Conservation (phyloP, 768 basidiomycete species). For the Naematelia aurantialba region DNA sequence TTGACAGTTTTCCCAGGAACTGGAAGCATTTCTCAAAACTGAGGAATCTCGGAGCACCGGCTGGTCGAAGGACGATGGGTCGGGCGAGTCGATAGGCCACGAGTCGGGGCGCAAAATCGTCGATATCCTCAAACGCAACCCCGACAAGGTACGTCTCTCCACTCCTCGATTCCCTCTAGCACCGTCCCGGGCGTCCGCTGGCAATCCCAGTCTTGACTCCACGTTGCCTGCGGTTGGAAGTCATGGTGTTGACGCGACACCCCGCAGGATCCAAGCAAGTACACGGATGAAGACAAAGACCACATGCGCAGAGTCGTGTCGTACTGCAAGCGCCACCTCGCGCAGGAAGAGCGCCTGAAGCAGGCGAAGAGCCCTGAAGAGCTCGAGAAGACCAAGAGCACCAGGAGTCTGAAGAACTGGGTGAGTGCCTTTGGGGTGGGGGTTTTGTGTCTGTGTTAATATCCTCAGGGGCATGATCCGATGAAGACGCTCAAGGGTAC, state of each 20-base stretch:
- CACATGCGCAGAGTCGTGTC: constrained; percentile 51
- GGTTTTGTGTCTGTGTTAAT: not conserved
- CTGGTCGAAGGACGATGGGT: constrained; percentile 44
- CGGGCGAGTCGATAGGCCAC: constrained; percentile 48
- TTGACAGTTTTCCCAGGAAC: constrained; percentile 39
- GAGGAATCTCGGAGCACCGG: constrained; percentile 42
- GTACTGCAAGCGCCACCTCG: constrained; percentile 51
- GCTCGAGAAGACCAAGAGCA: constrained; percentile 47
- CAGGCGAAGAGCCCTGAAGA: constrained; percentile 69
- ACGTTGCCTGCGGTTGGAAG: not conserved
- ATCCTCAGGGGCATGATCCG: constrained; percentile 40
- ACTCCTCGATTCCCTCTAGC: not conserved
- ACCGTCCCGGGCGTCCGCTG: too few relatives aligned
- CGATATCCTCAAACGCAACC: constrained; percentile 51
- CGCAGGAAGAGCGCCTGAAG: constrained; percentile 56
- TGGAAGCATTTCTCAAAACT: constrained; percentile 50
- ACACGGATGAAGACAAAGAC: constrained; percentile 51
- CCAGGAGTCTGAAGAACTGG: constrained; percentile 49
- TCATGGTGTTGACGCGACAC: not conserved
- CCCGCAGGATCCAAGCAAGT: constrained; percentile 38
- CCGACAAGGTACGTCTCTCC: constrained; percentile 39
- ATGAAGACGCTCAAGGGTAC: constrained; percentile 35
- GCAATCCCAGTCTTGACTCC: not conserved
- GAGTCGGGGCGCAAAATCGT: constrained; percentile 51
- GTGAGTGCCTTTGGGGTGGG: constrained; percentile 22